Base-by-base conservation (phyloP, 177 flowering plant species). In the Vitis hybrid region DNA sequence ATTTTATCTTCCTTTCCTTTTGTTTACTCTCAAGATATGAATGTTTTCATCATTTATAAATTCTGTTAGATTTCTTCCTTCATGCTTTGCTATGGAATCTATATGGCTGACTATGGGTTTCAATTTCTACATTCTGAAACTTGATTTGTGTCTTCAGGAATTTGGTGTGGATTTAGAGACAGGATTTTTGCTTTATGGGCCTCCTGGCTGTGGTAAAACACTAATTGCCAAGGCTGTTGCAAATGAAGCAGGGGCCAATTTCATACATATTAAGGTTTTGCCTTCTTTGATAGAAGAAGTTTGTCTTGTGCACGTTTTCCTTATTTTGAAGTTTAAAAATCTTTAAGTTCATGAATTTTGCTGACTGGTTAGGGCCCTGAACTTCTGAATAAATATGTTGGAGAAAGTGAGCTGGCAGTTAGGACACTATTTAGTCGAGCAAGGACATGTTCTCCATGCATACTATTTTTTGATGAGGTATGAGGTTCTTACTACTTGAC, bases 191-290 rank as follows among this genome's bases (percentile, higher is more conserved):
- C 91, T 96, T 26, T 92, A 88, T 80, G 99, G 99, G 53, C 99
- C 99, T 61, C 98, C 98, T 19, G 98, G 99, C 49, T 96, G 99
- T 74, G 99, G 99, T 65, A 96, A 96, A 80, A 93, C 99, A 39
- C 74, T 96, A 68, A 93, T 96, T 74, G 98, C 99, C 53, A 91
- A 91, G 79, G 99, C 99, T 29, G 92, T 93, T 59, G 99, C 99
- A 61, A 88, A 90, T 80, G 99, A 90, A 77, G 94, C 99, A 2
- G 98, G 97, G 68, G 97, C 97, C 19, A 96, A 88, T 81, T 96
- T 96, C 71, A 96, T 96, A 80, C 92, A 96, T 70, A 82, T 96
- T 29, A 91, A 95, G 98, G 99, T 91, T 15, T 56, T 34, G 62
- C 13, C 34, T 2, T 15, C 26, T 62, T 56, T 18, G 31, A 16